Evolutionary conservation across 306 rosid species (phyloP).

Genomic region (Gleditsia sinensis): DNA sequence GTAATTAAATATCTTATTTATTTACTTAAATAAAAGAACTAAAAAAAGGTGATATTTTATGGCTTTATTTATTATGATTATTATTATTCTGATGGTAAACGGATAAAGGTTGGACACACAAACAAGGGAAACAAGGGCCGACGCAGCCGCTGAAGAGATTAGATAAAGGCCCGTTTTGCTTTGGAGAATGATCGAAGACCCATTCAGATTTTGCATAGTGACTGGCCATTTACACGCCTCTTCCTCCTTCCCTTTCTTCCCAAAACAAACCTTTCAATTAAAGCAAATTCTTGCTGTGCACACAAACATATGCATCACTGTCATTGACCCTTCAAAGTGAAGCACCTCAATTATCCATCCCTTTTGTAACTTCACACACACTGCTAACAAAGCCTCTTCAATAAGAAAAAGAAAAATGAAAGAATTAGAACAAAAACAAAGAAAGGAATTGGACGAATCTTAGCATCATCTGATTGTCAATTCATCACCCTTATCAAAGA

Average conservation of each 20-base stretch:
- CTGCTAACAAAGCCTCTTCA: constrained; percentile 27
- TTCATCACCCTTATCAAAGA: constrained; percentile 26
- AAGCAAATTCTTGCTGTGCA: constrained; percentile 26
- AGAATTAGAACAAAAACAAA: constrained; percentile 25
- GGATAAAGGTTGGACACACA: too few species aligned
- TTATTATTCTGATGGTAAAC: too few species aligned
- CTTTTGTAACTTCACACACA: constrained; percentile 34
- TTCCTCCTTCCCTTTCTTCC: neutral
- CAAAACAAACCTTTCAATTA: neutral
- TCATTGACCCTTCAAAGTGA: constrained; percentile 35
- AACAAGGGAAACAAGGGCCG: too few species aligned
- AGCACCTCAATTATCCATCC: constrained; percentile 21
- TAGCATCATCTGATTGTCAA: constrained; percentile 38
- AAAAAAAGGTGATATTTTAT: too few species aligned
- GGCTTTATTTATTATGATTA: too few species aligned
- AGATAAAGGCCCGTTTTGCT: too few species aligned
- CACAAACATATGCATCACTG: constrained; percentile 25
- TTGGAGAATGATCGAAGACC: too few species aligned
- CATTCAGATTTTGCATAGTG: too few species aligned
- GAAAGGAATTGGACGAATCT: constrained; percentile 39
- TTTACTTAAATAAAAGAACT: too few species aligned
- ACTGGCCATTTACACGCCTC: neutral
- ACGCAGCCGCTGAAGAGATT: too few species aligned
- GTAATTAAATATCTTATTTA: too few species aligned
- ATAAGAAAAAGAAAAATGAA: constrained; percentile 25